Evolutionary conservation across 2,329 filamentous ascomycete genomes (phyloP), one percentile per base, ranked within the genome.

Genomic region (Cordyceps pruinosa): DNA sequence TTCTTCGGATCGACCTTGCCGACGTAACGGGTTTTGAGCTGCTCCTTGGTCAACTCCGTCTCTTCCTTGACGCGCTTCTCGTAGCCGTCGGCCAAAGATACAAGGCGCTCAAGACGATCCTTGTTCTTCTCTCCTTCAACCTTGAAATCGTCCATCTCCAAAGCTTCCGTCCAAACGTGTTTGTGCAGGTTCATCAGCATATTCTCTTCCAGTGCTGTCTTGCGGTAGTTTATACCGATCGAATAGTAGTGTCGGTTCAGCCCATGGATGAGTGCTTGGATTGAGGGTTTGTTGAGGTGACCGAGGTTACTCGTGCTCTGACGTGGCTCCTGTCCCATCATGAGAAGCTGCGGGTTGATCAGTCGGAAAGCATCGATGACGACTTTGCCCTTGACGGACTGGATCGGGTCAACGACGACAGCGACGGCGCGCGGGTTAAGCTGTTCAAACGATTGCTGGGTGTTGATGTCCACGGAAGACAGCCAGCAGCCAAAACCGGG

Each of bases 111-210:
- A 73, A 99, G 81, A 61, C 87, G 84, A 56, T 96, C 92, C 70
- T 92, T 89, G 71, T 96, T 99, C 71, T 88, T 85, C 62, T 85
- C 79, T 57, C 86, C 90, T 70, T 97, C 93, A 58, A 84, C 77
- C 63, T 86, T 83, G 81, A 99, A 99, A 73, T 97, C 92, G 60
- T 93, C 89, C 91, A 99, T 97, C 71, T 96, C 85, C 63, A 99
- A 75, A 5, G 93, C 94, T 73, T 99, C 94, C 1, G 95, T 99
- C 94, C 94, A 99, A 45, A 97, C 92, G 65, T 97, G 94, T 81
- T 99, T 99, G 82, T 99, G 94, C 63, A 99, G 78, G 72, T 99
- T 99, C 95, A 99, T 99, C 67, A 99, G 75, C 94, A 99, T 99
- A 75, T 96, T 97, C 80, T 99, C 95, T 73, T 99, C 94, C 51